A percentile compares a stretch with the other conserved stretches of the same genome.
These are phyloP conservation scores for Debaryomyces nepalensis DNA, from an alignment of 1,139 yeast genomes.

Conservation along the genomic window DNA sequence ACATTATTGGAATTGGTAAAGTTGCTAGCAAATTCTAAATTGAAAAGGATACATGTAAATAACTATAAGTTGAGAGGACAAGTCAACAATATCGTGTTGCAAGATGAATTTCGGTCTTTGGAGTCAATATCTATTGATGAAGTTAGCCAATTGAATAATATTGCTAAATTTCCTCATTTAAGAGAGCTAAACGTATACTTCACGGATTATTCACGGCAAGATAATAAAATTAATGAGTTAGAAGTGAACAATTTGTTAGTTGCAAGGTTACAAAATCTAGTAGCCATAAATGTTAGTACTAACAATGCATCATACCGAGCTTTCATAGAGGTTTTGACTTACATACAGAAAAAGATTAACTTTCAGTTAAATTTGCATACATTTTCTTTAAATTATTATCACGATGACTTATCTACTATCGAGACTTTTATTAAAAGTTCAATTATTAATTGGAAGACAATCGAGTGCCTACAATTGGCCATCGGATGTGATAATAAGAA, in stretches of 20 bases:
- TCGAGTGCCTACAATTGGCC: conserved; percentile 30
- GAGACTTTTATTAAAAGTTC: conserved; percentile 9
- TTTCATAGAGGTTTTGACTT: conserved; percentile 12
- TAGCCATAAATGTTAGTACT: neutral
- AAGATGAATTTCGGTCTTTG: conserved; percentile 11
- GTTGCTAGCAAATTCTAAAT: conserved; percentile 4
- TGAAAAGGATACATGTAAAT: conserved; percentile 23
- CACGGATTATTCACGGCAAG: neutral
- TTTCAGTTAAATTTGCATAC: conserved; percentile 10
- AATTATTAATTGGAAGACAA: conserved; percentile 23
- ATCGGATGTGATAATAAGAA: conserved; percentile 41
- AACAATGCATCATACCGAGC: neutral
- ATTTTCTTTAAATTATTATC: conserved; percentile 12
- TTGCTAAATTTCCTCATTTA: conserved; percentile 10
- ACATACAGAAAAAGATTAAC: conserved; percentile 7
- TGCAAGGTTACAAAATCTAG: neutral
- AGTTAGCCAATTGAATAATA: conserved; percentile 1
- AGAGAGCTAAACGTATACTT: conserved; percentile 15
- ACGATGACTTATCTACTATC: neutral
- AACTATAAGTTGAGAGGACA: conserved; percentile 20
- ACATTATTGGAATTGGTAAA: conserved; percentile 8
- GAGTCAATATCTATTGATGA: conserved; percentile 5
- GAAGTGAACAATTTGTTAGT: neutral
- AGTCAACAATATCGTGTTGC: neutral
- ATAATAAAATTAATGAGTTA: neutral